These are phyloP conservation scores for Tolypocladium guangdongense DNA, from an alignment of 2,329 filamentous ascomycete genomes.

Conservation along the genomic window DNA sequence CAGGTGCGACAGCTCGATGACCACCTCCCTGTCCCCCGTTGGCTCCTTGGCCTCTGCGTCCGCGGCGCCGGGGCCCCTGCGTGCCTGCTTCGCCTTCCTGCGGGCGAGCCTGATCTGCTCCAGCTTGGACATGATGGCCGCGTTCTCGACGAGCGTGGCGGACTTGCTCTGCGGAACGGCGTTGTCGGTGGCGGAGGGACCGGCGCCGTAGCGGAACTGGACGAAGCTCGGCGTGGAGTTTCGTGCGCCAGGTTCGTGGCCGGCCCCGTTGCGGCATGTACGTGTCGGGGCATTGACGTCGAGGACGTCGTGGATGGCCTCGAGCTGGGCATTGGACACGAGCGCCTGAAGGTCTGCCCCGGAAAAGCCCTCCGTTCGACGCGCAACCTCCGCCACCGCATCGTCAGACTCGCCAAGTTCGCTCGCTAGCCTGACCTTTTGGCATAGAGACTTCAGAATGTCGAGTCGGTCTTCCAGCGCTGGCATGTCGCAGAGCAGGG, in stretches of 20 bases:
- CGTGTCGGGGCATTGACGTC: slow-evolving; percentile 39
- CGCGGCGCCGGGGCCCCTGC: slow-evolving; percentile 12
- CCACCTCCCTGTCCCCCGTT: slow-evolving; percentile 51
- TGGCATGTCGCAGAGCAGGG: slow-evolving; percentile 82
- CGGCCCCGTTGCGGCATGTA: slow-evolving; percentile 21
- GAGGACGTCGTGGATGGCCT: slow-evolving; percentile 90
- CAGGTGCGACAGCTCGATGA: slow-evolving; percentile 78
- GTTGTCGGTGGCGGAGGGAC: slow-evolving; percentile 31
- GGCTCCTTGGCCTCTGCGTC: slow-evolving; percentile 16
- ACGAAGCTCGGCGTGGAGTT: slow-evolving; percentile 48
- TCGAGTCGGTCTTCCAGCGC: slow-evolving; percentile 70
- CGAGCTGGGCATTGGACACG: slow-evolving; percentile 90
- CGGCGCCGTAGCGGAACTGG: slow-evolving; percentile 72
- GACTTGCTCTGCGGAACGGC: slow-evolving; percentile 37
- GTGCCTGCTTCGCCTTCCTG: slow-evolving; percentile 29
- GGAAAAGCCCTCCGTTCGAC: slow-evolving; percentile 76
- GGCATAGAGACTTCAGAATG: slow-evolving; percentile 75
- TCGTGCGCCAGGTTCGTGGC: slow-evolving; percentile 18
- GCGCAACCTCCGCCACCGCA: slow-evolving; percentile 62
- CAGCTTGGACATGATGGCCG: slow-evolving; percentile 71
- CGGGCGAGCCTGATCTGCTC: slow-evolving; percentile 65
- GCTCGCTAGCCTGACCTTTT: slow-evolving; percentile 63
- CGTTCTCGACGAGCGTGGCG: slow-evolving; percentile 59
- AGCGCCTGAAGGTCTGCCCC: slow-evolving; percentile 92
- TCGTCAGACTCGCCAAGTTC: slow-evolving; percentile 48